Conservation (phyloP, 352 stramenopile genomes). For the Discostella stelligera region DNA sequence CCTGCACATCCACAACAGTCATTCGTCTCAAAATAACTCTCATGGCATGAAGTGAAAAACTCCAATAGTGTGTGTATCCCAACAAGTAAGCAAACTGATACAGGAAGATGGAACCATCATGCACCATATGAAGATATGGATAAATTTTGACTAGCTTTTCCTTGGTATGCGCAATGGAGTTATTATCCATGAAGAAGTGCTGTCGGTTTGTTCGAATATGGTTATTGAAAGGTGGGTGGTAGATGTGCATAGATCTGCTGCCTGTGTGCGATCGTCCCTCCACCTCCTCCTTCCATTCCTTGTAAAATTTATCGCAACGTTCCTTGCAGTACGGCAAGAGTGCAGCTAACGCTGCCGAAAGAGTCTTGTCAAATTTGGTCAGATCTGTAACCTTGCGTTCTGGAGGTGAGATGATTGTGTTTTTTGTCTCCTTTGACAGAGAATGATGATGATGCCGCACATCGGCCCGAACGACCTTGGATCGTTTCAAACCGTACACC, state of each 20-base stretch:
- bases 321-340: constrained; percentile 68
- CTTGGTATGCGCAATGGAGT: constrained; percentile 6
- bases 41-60: constrained; percentile 55
- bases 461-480: constrained; percentile 28
- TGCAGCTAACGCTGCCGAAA: constrained; percentile 56
- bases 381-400: constrained; percentile 39
- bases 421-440: constrained; percentile 6
- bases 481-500: constrained; percentile 45
- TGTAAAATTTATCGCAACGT: constrained; percentile 48
- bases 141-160: constrained; percentile 54
- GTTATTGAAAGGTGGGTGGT: constrained; percentile 1
- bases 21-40: constrained; percentile 59
- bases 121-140: constrained; percentile 58
- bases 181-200: constrained; percentile 7
- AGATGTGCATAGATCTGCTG: neutral
- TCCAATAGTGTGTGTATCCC: constrained; percentile 62
- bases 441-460: neutral
- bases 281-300: constrained; percentile 13
- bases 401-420: neutral
- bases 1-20: constrained; percentile 53
- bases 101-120: constrained; percentile 51
- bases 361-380: constrained; percentile 49
- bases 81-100: constrained; percentile 72
- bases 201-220: constrained; percentile 6
- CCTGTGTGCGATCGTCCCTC: constrained; percentile 4